These are phyloP conservation scores for Mercurialis annua DNA, from an alignment of 345 rosid genomes.

Conservation along the genomic window DNA sequence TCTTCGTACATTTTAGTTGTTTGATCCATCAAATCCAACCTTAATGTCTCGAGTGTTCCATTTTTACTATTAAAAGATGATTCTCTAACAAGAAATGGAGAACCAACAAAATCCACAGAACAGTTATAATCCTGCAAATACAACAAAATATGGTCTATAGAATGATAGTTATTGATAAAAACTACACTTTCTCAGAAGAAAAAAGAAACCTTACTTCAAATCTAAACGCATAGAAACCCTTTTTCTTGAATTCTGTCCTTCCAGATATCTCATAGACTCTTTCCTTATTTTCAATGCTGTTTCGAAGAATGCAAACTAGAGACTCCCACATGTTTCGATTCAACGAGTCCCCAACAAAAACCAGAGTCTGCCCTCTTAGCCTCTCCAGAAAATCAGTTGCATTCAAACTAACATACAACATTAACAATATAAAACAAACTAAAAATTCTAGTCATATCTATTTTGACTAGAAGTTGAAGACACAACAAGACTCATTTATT, in stretches of 20 bases:
- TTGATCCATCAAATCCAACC: constrained; percentile 82
- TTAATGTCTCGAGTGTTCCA: constrained; percentile 60
- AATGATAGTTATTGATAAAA: constrained; percentile 3
- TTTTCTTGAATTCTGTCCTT: constrained; percentile 69
- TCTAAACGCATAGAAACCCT: constrained; percentile 74
- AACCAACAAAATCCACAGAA: constrained; percentile 70
- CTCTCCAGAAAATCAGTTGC: constrained; percentile 80
- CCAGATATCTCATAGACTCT: constrained; percentile 74
- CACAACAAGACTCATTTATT: not conserved
- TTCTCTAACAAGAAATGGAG: constrained; percentile 85
- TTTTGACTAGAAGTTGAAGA: not conserved
- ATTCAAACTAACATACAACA: constrained; percentile 48
- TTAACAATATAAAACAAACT: constrained; percentile 5
- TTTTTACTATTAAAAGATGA: constrained; percentile 51
- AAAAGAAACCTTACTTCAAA: constrained; percentile 58
- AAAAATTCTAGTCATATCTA: not conserved
- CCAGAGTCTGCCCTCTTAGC: constrained; percentile 72
- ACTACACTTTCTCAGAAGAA: not conserved
- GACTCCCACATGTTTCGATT: constrained; percentile 97
- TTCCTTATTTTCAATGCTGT: constrained; percentile 57
- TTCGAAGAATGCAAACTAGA: constrained; percentile 74
- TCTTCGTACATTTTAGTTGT: constrained; percentile 65
- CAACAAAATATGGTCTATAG: constrained; percentile 10
- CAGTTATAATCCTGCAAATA: constrained; percentile 73
- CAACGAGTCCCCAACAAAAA: constrained; percentile 84